A percentile compares a stretch with the other conserved stretches of the same genome.
Conservation (phyloP, 2,329 filamentous ascomycete species). For the Calycina herbarum region DNA sequence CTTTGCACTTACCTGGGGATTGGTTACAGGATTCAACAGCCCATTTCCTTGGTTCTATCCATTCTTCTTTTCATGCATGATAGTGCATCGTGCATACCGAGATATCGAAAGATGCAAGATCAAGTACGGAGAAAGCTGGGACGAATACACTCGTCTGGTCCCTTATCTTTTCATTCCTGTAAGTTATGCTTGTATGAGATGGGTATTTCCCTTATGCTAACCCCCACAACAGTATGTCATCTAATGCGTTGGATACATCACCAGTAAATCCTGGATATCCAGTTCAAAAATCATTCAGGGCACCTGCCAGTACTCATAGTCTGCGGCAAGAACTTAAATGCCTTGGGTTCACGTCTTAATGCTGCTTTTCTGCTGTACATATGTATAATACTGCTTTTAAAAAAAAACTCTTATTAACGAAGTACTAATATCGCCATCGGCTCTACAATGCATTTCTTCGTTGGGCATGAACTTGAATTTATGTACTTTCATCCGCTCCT, state of each 20-base stretch:
- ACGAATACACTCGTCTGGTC: conserved; percentile 75
- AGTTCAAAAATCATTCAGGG: neutral
- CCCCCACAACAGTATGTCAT: conserved; percentile 1
- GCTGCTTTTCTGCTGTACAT: neutral
- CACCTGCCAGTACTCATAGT: neutral
- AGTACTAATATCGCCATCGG: neutral
- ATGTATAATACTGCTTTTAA: neutral
- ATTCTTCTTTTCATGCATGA: conserved; percentile 78
- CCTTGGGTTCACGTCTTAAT: neutral
- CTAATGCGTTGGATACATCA: conserved; percentile 2
- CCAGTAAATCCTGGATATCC: neutral
- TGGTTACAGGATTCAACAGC: conserved; percentile 78
- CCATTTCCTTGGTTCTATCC: conserved; percentile 92
- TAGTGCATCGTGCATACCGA: conserved; percentile 71
- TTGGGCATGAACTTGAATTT: neutral
- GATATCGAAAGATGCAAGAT: conserved; percentile 74
- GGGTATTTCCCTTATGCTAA: conserved; percentile 1
- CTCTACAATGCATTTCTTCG: neutral
- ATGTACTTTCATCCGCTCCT: neutral
- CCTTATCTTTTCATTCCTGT: conserved; percentile 83
- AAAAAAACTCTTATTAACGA: neutral
- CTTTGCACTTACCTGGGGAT: conserved; percentile 75
- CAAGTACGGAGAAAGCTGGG: conserved; percentile 83
- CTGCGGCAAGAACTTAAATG: neutral
- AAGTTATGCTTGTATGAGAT: conserved; percentile 31